Conservation (phyloP, 2,329 filamentous ascomycete genomes). For the Plectosphaerella plurivora region DNA sequence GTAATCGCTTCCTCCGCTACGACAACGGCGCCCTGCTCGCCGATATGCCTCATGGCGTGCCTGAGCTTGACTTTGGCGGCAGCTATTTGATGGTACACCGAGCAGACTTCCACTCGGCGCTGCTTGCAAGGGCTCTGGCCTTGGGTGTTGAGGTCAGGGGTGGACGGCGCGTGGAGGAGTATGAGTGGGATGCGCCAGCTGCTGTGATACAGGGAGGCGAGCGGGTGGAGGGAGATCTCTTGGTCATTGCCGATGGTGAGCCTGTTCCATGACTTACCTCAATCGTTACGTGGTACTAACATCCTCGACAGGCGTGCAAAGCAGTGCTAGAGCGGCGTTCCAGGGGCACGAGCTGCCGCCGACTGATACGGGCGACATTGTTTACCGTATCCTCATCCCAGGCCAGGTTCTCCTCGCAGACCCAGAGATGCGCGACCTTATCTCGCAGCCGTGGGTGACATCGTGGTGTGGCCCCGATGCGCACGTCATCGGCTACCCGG, state of each 20-base stretch:
- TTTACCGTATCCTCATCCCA: constrained; percentile 20
- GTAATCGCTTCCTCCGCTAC: constrained; percentile 12
- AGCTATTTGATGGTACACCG: constrained; percentile 7
- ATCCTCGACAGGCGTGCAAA: not conserved
- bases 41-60: constrained; percentile 8
- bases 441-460: constrained; percentile 16
- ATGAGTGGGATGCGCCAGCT: constrained; percentile 1
- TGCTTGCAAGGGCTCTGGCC: constrained; percentile 3
- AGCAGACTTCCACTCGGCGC: constrained; percentile 6
- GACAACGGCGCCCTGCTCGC: constrained; percentile 5
- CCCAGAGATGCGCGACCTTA: constrained; percentile 14
- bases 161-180: not conserved
- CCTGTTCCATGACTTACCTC: not conserved
- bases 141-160: not conserved
- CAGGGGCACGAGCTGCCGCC: constrained; percentile 8
- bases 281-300: not conserved
- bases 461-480: constrained; percentile 21
- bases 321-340: not conserved
- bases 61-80: constrained; percentile 10
- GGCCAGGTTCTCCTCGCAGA: constrained; percentile 16
- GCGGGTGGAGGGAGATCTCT: not conserved
- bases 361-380: constrained; percentile 20
- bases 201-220: not conserved
- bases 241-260: constrained; percentile 2
- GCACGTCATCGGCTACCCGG: constrained; percentile 21